Base-by-base conservation (phyloP, 768 basidiomycete genomes). In the Termitomyces sp. region DNA sequence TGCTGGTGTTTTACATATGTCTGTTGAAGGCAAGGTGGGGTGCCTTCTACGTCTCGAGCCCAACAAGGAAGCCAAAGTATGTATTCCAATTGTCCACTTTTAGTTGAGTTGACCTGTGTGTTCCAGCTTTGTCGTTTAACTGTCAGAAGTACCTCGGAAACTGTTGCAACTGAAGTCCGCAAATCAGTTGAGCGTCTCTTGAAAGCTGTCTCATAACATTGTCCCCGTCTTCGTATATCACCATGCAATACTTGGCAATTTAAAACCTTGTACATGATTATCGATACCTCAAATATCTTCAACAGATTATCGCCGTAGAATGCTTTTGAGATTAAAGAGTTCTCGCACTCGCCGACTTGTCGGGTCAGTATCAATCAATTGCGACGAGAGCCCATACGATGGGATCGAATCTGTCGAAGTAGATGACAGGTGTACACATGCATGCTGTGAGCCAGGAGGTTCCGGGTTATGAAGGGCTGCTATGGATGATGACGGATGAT, bases 1-100 rank as follows among this genome's bases (percentile, higher is more conserved):
- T 23, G 97, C 95, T n/a, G 95, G 91, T n/a, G 92, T 99, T 35
- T 75, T 99, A 53, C 94, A 98, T 70, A 96, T 87, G 77, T 88
- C 89, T n/a, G 72, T 77, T 5, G 89, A 89, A 4, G 96, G 96
- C 36, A 98, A 98, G 74, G 93, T 98, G 52, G 97, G 97, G 6
- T 98, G 97, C 69, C 77, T 99, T 62, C 73, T 98, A 63, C 83
- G 97, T 56, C 71, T 98, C 32, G 97, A 99, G 72, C 97, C 97
- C 2, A 99, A 98, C 75, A 83, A 85, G 55, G 95, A 97, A 60
- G 97, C 96, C 30, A 96, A 97, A 82, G 94, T 93, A 68, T 53
- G 81, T 60, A 5, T 23, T 46, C 43, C 20, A 8, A 8, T 60
- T 38, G 57, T 30, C n/a, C 58, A 40, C 48, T 41, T 26, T 20